Conservation (phyloP, 2,329 filamentous ascomycete species). For the Graphilbum fragrans region DNA sequence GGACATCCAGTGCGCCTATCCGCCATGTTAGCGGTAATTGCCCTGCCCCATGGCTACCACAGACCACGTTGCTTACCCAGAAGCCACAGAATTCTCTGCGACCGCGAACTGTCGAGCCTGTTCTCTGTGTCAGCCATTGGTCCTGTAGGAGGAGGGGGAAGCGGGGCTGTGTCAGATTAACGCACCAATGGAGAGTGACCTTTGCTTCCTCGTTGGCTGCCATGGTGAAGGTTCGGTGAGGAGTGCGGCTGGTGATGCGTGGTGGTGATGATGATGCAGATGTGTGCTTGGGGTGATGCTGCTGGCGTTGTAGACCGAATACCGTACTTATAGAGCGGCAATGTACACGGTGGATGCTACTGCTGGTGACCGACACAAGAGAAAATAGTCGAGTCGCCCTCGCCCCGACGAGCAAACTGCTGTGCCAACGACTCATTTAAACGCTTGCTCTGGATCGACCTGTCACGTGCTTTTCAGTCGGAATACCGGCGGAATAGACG, state of each 20-base stretch:
- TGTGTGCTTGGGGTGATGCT: no score
- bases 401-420: no score
- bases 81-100: slow-evolving; percentile 75
- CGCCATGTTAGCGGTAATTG: not conserved
- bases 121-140: not conserved
- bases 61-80: slow-evolving; percentile 28
- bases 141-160: not conserved
- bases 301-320: no score
- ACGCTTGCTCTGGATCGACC: no score
- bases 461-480: no score
- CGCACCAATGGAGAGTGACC: slow-evolving; percentile 7
- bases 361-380: no score
- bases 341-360: no score
- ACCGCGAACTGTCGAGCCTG: slow-evolving; percentile 75
- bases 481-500: no score
- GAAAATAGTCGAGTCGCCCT: no score
- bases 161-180: not conserved
- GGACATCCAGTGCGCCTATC: slow-evolving; percentile 59
- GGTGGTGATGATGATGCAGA: not conserved
- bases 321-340: no score
- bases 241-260: not conserved
- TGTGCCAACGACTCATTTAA: no score
- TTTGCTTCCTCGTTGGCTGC: slow-evolving; percentile 1
- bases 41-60: no score
- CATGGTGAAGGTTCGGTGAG: not conserved